Evolutionary conservation across 305 asterid genomes (phyloP).

Genomic region (Coffea humblotiana): DNA sequence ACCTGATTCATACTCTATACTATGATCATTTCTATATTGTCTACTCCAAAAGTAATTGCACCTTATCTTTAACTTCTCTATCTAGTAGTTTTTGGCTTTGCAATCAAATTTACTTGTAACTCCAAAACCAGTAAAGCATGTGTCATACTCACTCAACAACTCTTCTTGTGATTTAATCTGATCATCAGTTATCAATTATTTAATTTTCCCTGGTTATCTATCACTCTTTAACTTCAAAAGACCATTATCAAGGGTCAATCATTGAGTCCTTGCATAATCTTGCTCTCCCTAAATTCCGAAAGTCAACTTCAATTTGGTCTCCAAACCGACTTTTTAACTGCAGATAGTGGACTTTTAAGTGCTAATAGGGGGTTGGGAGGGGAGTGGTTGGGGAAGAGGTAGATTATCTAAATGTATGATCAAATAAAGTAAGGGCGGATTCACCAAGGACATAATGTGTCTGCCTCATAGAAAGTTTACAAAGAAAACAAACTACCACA

Average conservation of each 20-base stretch:
- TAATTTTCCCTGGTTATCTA: background rate
- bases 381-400: too few relatives aligned
- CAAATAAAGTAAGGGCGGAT: background rate
- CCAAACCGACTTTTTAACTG: background rate
- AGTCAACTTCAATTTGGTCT: background rate
- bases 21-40: background rate
- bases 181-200: background rate
- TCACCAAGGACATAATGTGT: background rate
- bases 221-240: background rate
- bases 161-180: background rate
- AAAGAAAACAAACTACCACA: background rate
- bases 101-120: too few relatives aligned
- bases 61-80: background rate
- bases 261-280: background rate
- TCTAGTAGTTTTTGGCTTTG: background rate
- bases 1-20: background rate
- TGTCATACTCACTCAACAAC: background rate
- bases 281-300: background rate
- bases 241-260: background rate
- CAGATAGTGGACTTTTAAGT: constrained; percentile 1
- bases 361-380: background rate
- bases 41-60: background rate
- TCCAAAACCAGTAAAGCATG: too few relatives aligned
- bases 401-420: background rate
- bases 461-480: background rate